These are phyloP conservation scores for Trichosanthes truncata DNA, from an alignment of 306 rosid genomes.

Conservation along the genomic window DNA sequence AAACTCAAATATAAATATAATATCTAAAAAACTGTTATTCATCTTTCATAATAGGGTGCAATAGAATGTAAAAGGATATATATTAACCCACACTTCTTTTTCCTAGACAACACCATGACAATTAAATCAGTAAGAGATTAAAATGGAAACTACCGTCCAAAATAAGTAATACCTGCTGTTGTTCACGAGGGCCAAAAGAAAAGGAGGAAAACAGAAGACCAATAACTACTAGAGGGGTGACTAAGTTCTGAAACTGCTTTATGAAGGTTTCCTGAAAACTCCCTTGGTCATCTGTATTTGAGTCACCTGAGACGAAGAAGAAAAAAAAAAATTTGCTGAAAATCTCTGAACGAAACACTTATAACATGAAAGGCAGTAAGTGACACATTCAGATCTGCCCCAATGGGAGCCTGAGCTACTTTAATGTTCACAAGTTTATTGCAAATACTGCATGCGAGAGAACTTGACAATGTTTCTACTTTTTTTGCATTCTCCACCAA, in stretches of 20 bases:
- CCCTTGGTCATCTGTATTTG: slow-evolving; percentile 54
- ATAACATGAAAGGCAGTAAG: background rate
- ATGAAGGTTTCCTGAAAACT: slow-evolving; percentile 44
- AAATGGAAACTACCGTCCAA: background rate
- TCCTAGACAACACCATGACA: background rate
- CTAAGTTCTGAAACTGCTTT: slow-evolving; percentile 42
- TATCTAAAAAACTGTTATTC: background rate
- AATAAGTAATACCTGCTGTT: slow-evolving; percentile 48
- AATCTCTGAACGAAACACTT: background rate
- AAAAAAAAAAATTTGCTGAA: slow-evolving; percentile 1
- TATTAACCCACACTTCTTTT: background rate
- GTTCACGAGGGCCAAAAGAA: slow-evolving; percentile 48
- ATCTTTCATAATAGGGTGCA: background rate
- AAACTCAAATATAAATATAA: background rate
- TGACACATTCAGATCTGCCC: background rate
- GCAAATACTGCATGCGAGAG: background rate
- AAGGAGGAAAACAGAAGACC: slow-evolving; percentile 49
- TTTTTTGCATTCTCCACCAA: background rate
- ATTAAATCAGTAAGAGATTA: too few species aligned
- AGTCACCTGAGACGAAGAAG: slow-evolving; percentile 44
- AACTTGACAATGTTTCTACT: background rate
- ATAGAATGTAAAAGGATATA: background rate
- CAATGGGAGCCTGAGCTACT: background rate
- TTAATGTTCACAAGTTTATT: background rate
- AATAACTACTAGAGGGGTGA: slow-evolving; percentile 47